A percentile compares a stretch with the other conserved stretches of the same genome.
These are phyloP conservation scores for Thelephora ganbajun DNA, from an alignment of 768 basidiomycete species.

Conservation along the genomic window DNA sequence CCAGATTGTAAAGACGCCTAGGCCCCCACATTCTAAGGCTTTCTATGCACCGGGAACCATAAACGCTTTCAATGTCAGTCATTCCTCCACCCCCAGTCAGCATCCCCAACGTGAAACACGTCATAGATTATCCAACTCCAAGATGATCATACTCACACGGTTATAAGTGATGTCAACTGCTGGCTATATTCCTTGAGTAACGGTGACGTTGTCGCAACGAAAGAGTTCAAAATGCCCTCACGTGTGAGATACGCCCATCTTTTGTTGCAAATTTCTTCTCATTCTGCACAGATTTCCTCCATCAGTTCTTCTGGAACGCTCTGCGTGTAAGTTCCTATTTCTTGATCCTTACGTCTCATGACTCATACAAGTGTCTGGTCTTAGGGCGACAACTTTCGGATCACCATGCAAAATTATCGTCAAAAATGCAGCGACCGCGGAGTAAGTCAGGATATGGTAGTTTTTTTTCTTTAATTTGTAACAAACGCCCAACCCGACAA, in stretches of 20 bases:
- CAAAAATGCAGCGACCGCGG: conserved; percentile 25
- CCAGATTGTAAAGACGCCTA: background rate
- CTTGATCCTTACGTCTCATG: background rate
- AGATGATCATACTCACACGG: background rate
- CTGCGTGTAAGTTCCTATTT: conserved; percentile 3
- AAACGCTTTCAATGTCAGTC: background rate
- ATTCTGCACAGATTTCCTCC: conserved; percentile 1
- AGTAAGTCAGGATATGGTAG: conserved; percentile 18
- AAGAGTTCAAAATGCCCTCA: too few species aligned
- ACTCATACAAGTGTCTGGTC: background rate
- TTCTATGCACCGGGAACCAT: background rate
- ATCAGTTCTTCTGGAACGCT: conserved; percentile 5
- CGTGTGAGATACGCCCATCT: too few species aligned
- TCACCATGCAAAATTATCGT: conserved; percentile 36
- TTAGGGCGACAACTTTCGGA: conserved; percentile 45
- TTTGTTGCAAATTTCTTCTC: background rate
- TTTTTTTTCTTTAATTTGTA: conserved; percentile 4
- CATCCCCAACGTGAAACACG: background rate
- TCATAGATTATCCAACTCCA: background rate
- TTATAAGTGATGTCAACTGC: background rate
- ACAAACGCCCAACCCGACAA: conserved; percentile 3
- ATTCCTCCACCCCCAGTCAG: background rate
- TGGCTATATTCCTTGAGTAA: background rate
- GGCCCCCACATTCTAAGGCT: background rate
- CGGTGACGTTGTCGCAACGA: too few species aligned